phyloP scores from a whole-genome alignment of 768 basidiomycete genomes.

The Albatrellus ellisii region DNA sequence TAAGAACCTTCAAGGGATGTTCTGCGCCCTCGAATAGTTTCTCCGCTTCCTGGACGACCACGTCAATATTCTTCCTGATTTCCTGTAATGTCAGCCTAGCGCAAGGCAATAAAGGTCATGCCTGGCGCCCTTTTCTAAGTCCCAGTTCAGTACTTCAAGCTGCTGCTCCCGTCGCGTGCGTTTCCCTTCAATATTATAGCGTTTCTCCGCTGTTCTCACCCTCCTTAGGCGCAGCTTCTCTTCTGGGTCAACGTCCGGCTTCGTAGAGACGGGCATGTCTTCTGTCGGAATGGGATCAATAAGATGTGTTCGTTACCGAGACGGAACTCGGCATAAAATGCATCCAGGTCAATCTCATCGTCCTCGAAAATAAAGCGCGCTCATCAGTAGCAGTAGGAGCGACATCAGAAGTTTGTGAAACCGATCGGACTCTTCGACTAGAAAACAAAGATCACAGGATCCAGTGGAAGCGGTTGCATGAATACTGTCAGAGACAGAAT shows the following conservation, averaged over 20 bases:
- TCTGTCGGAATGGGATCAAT: constrained; percentile 3
- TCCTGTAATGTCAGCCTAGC: constrained; percentile 29
- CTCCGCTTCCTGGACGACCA: constrained; percentile 26
- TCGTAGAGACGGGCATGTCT: constrained; percentile 1
- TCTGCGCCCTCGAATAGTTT: constrained; percentile 55
- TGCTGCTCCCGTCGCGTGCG: constrained; percentile 49
- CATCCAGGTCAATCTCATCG: constrained; percentile 25
- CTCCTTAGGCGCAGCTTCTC: constrained; percentile 13
- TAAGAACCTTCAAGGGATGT: constrained; percentile 44
- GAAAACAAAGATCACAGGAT: too few relatives aligned
- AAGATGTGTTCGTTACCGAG: constrained; percentile 20
- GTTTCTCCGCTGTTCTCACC: constrained; percentile 33
- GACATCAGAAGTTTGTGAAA: not conserved
- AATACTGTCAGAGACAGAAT: not conserved
- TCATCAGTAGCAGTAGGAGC: not conserved
- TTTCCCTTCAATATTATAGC: constrained; percentile 42
- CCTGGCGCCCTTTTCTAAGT: constrained; percentile 34
- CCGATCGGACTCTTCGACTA: too few relatives aligned
- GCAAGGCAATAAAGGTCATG: constrained; percentile 29
- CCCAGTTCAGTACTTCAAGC: constrained; percentile 25
- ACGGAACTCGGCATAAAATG: constrained; percentile 29
- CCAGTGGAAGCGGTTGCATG: too few relatives aligned
- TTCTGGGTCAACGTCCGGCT: constrained; percentile 13
- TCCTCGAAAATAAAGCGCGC: constrained; percentile 12
- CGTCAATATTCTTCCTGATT: constrained; percentile 23